Evolutionary conservation across 2,329 filamentous ascomycete genomes (phyloP).

Genomic region (Fusarium pininemorale): DNA sequence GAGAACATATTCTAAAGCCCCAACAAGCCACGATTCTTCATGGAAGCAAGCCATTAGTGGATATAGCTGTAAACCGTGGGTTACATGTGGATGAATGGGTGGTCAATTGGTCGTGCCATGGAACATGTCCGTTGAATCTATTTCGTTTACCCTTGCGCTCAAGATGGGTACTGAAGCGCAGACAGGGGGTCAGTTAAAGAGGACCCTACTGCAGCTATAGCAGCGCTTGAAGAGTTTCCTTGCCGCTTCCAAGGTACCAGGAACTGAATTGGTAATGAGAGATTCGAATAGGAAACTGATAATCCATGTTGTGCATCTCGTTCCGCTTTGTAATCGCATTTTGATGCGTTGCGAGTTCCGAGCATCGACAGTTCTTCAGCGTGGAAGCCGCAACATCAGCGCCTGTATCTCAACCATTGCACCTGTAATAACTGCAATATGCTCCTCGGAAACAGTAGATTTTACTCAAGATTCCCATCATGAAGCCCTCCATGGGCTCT

Average conservation of each 20-base stretch:
- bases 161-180: constrained; percentile 10
- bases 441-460: constrained; percentile 4
- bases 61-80: constrained; percentile 11
- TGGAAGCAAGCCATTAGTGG: neutral
- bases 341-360: neutral
- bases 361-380: neutral
- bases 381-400: neutral
- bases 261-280: constrained; percentile 6
- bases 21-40: neutral
- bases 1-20: neutral
- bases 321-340: neutral
- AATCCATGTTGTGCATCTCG: constrained; percentile 5
- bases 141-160: constrained; percentile 15
- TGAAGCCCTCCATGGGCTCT: constrained; percentile 6
- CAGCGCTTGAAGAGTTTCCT: constrained; percentile 4
- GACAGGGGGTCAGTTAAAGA: constrained; percentile 2
- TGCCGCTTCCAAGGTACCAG: constrained; percentile 19
- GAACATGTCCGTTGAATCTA: constrained; percentile 25
- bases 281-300: constrained; percentile 12
- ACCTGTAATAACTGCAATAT: neutral
- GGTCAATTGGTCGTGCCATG: constrained; percentile 14
- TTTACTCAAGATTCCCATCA: constrained; percentile 11
- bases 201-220: constrained; percentile 11
- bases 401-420: neutral
- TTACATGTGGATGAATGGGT: constrained; percentile 21